A percentile compares a stretch with the other conserved stretches of the same genome.
Evolutionary conservation across 305 asterid species (phyloP).

Genomic region (Withania somnifera): DNA sequence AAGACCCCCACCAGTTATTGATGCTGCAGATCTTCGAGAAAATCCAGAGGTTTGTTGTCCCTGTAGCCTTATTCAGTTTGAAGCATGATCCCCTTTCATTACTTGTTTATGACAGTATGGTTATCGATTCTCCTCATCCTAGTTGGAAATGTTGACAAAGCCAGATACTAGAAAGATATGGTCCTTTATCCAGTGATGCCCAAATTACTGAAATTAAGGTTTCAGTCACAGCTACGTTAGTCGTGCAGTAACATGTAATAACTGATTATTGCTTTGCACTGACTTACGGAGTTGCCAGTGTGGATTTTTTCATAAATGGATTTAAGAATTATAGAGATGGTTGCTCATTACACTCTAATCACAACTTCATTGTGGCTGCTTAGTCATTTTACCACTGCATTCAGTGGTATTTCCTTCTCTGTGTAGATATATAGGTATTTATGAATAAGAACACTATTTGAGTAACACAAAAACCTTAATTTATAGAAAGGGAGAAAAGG

Average conservation of each 20-base stretch:
- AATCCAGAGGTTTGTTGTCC: constrained; percentile 60
- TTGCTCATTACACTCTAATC: background rate
- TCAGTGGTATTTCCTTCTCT: background rate
- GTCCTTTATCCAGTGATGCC: background rate
- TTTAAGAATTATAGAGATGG: background rate
- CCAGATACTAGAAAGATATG: background rate
- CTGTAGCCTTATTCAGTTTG: background rate
- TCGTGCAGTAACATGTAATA: background rate
- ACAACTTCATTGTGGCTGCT: background rate
- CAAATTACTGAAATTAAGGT: background rate
- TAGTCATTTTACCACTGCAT: background rate
- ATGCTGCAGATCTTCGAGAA: constrained; percentile 54
- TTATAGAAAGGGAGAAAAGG: background rate
- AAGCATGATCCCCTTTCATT: constrained; percentile 5
- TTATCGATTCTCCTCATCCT: background rate
- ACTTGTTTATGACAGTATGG: background rate
- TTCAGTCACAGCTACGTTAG: background rate
- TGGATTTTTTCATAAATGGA: background rate
- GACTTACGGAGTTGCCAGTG: background rate
- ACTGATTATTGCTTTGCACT: background rate
- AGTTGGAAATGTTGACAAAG: background rate
- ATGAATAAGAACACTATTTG: background rate
- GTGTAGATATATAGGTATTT: background rate
- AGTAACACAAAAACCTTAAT: background rate
- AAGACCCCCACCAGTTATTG: constrained; percentile 57